Evolutionary conservation across 305 asterid species (phyloP), one percentile per base, ranked within the genome.

Genomic region (Rubia balearica): DNA sequence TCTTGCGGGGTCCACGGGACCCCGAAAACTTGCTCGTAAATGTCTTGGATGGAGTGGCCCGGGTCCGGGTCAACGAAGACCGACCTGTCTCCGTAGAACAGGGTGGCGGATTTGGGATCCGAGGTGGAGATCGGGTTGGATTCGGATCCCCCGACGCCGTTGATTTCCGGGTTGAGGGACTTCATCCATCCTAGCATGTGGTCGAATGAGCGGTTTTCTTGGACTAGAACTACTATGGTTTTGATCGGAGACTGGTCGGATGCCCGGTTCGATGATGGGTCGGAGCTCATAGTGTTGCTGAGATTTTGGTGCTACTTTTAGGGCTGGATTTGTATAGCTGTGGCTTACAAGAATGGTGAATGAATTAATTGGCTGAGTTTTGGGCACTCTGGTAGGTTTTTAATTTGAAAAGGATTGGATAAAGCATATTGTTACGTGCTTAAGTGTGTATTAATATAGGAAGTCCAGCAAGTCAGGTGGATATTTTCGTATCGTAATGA

Each of bases 101-200:
- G 7, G n/a, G 76, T 84, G 12, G 62, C 49, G 48, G 95, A 81
- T 76, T 63, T 70, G 0, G 79, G 85, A 12, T 83, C 72, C 0
- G 90, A 73, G 41, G 87, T 66, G 55, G 92, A 79, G 1, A 88
- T 17, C 4, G 85, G 84, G 82, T 91, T 91, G 33, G 90, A 87
- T 79, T 91, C 95, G 8, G 69, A 60, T 4, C 93, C 95, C 0
- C 86, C 84, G 1, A 85, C 87, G 9, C 97, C 95, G 0, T 88
- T 82, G 76, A 89, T 91, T 69, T 88, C 93, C 1, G 89, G 89
- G 77, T 89, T 85, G 40, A 88, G 63, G 78, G 91, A 61, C 62
- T 88, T 91, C 93, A 89, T 86, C 97, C 95, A 89, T 79, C 97
- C 97, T 41, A 89, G 82, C 81, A 87, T 81, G 80, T 91, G 92